Evolutionary conservation across 1,284 basidiomycete genomes (phyloP), one percentile per base, ranked within the genome.

Genomic region (Pseudozyma thailandica): DNA sequence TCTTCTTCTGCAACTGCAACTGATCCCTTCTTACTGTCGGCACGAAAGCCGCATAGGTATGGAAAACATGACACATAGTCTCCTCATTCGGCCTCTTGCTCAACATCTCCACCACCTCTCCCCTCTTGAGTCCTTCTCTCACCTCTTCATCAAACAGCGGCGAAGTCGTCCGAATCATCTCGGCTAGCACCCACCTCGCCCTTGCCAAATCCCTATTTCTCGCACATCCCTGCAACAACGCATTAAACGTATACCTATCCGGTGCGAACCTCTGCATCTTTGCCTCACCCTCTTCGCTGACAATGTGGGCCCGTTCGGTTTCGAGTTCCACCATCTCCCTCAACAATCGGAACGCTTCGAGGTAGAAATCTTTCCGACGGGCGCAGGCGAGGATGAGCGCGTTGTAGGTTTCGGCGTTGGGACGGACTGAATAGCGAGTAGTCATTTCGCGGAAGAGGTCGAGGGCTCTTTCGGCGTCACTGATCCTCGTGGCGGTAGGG

Each of bases 391-490:
- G 86, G 71, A 98, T 94, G 56, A 92, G 85, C 0, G 91, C 91
- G 66, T 90, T 90, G 82, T 93, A 98, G 8, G 92, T 87, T 6
- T 86, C 87, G 2, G 86, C 85, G 0, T 88, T 89, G 0, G 95
- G 92, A 13, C 83, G 61, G 3, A 92, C 85, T 10, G 84, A 72
- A 49, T 88, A 86, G 69, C 90, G 89, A 2, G 89, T 86, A 1
- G 85, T 86, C 92, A 98, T 94, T 82, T 98, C 95, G 23, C 88
- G 89, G 88, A 92, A 96, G 1, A 98, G 86, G 81, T 98, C 95
- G 42, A 96, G 85, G 0, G 95, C 95, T 37, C 92, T 89, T 80
- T 96, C 93, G 0, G 93, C 91, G 74, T 95, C 91, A 2, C 90
- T 88, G 15, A 57, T 42, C 23, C 38, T 21, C 15, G n/a, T n/a